Evolutionary conservation across 1,139 yeast genomes (phyloP).

Genomic region (Yamadazyma oceani): DNA sequence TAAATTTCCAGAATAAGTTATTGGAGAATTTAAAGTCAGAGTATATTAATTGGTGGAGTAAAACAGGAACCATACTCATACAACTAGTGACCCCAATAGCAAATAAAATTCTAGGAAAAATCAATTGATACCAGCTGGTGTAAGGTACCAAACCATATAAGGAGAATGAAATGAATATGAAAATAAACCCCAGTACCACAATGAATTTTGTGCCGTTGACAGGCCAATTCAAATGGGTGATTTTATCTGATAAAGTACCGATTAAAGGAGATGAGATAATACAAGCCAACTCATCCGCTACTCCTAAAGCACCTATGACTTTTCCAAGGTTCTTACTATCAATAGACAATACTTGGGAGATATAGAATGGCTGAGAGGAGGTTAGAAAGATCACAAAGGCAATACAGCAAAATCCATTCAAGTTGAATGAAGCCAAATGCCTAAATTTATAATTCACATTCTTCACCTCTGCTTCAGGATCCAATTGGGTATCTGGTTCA

Average conservation of each 20-base stretch:
- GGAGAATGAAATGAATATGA: conserved; percentile 47
- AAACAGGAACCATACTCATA: conserved; percentile 48
- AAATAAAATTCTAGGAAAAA: conserved; percentile 53
- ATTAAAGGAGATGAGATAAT: conserved; percentile 59
- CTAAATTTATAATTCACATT: conserved; percentile 12
- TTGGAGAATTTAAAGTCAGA: conserved; percentile 39
- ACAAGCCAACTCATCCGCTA: conserved; percentile 60
- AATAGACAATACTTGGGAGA: conserved; percentile 54
- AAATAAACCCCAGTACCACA: conserved; percentile 46
- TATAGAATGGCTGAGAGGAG: conserved; percentile 67
- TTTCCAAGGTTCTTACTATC: conserved; percentile 48
- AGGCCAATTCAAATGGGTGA: conserved; percentile 22
- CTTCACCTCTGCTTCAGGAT: not conserved
- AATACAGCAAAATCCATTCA: conserved; percentile 50
- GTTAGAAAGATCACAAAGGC: conserved; percentile 66
- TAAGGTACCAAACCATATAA: conserved; percentile 52
- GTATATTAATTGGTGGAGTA: conserved; percentile 53
- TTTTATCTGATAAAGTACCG: conserved; percentile 63
- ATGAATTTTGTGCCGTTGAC: conserved; percentile 54
- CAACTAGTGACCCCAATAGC: conserved; percentile 60
- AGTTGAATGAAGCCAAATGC: conserved; percentile 26
- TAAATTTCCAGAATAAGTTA: conserved; percentile 24
- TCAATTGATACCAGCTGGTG: conserved; percentile 31
- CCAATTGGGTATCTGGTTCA: too few species aligned
- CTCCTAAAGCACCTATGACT: conserved; percentile 60